These are phyloP conservation scores for Myxozyma melibiosi DNA, from an alignment of 805 yeast species.

Conservation along the genomic window DNA sequence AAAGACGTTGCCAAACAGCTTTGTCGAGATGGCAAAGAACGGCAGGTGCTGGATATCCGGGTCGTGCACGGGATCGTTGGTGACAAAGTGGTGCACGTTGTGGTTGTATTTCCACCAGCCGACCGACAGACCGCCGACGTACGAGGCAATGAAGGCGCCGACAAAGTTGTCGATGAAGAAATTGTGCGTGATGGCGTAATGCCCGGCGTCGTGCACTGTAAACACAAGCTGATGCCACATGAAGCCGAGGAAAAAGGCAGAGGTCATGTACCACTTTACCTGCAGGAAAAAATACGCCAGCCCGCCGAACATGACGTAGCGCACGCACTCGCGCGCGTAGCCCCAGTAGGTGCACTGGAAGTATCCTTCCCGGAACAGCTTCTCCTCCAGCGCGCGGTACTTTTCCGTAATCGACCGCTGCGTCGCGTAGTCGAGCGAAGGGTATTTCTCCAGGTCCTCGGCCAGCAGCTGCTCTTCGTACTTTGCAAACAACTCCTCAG, in stretches of 20 bases:
- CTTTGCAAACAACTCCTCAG: slow-evolving; percentile 50
- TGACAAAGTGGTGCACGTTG: slow-evolving; percentile 86
- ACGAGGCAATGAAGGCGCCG: slow-evolving; percentile 74
- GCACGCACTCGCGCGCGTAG: slow-evolving; percentile 67
- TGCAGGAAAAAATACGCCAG: slow-evolving; percentile 55
- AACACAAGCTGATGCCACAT: slow-evolving; percentile 91
- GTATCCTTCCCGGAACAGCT: slow-evolving; percentile 57
- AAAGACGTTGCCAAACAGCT: slow-evolving; percentile 67
- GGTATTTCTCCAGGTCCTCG: slow-evolving; percentile 59
- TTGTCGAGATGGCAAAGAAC: slow-evolving; percentile 80
- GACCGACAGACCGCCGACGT: slow-evolving; percentile 80
- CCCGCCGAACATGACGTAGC: slow-evolving; percentile 59
- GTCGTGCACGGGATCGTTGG: slow-evolving; percentile 93
- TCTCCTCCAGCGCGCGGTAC: slow-evolving; percentile 63
- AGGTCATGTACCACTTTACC: slow-evolving; percentile 49
- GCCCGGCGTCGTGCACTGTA: slow-evolving; percentile 90
- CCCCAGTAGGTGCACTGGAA: slow-evolving; percentile 75
- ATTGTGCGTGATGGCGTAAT: slow-evolving; percentile 77
- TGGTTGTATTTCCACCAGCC: slow-evolving; percentile 97
- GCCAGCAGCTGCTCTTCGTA: slow-evolving; percentile 61
- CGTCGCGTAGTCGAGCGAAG: slow-evolving; percentile 67
- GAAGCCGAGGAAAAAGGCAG: slow-evolving; percentile 69
- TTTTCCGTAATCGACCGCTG: slow-evolving; percentile 59
- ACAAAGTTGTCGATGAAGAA: slow-evolving; percentile 73
- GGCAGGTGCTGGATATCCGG: slow-evolving; percentile 95